Evolutionary conservation across 75 land plant species (phyloP).

Genomic region (Pseudotsuga menziesii): DNA sequence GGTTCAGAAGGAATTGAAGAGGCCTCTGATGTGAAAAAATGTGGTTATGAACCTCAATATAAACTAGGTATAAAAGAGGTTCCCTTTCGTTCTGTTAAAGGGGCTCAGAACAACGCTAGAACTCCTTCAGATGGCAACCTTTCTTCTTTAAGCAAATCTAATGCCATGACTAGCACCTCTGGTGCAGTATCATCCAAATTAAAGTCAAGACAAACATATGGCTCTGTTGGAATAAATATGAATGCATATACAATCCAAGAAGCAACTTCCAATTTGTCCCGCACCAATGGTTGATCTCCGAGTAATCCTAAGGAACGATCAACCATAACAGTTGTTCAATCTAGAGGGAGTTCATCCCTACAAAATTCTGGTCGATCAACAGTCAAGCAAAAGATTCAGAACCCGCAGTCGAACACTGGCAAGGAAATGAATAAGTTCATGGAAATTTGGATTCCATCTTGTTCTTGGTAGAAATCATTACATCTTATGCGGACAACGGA

Average conservation of each 20-base stretch:
- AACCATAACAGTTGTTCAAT: conserved; percentile 35
- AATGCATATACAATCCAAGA: conserved; percentile 40
- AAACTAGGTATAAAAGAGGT: conserved; percentile 30
- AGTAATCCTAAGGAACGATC: conserved; percentile 75
- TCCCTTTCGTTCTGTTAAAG: conserved; percentile 13
- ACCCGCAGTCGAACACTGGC: background rate
- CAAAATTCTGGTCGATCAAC: conserved; percentile 28
- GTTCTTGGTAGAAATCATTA: too few species aligned
- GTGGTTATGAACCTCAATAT: conserved; percentile 14
- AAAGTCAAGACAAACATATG: conserved; percentile 29
- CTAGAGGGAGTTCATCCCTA: conserved; percentile 49
- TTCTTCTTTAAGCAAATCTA: conserved; percentile 40
- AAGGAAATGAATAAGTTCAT: background rate
- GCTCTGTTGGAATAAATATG: conserved; percentile 8
- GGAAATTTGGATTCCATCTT: too few species aligned
- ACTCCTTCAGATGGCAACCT: conserved; percentile 36
- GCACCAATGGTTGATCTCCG: conserved; percentile 35
- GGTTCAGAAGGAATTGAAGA: conserved; percentile 35
- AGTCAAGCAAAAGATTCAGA: background rate
- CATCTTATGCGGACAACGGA: too few species aligned
- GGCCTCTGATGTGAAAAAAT: conserved; percentile 18
- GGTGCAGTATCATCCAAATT: conserved; percentile 12
- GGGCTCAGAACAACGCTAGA: conserved; percentile 24
- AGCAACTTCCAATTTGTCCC: conserved; percentile 39
- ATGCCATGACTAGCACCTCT: conserved; percentile 10